Evolutionary conservation across 495 filamentous ascomycete species (phyloP), one percentile per base, ranked within the genome.

Genomic region (Elaphomyces granulatus): DNA sequence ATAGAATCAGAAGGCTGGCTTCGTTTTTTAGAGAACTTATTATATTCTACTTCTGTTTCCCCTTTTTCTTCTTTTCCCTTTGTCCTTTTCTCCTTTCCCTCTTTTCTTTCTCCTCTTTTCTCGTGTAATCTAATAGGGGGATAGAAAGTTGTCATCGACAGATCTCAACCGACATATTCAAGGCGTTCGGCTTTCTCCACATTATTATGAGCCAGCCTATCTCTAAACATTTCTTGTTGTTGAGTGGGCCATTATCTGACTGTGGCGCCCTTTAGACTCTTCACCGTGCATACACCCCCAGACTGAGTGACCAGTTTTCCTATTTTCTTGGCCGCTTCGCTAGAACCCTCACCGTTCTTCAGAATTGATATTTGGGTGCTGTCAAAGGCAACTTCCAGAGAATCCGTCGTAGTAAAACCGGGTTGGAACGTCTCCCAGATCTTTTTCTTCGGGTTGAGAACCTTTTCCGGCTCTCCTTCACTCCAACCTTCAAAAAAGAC

Each of bases 401-500:
- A 60, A 3, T 75, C 72, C 12, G 80, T 94, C 10, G 88, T 98
- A 15, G 78, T 85, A 61, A 96, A 96, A 0, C 88, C 90, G 3
- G 84, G 83, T 66, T 94, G 87, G 64, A 92, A 80, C 8, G 70
- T 84, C 71, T 98, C 90, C 85, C 87, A 96, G 40, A 95, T 61
- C 75, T 94, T 95, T 75, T 95, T 95, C 80, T 96, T 98, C 32
- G 92, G 90, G 68, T 96, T 96, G 47, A 98, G 72, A 38, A 83
- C 70, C 45, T 78, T 78, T 68, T 96, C 87, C 8, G 92, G 90
- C 71, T 94, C 80, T 26, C 84, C 87, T 28, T 64, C 59, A 48
- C 75, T 68, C 80, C 85, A 98, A 36, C 92, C 90, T 50, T 98
- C 85, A 57, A 98, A 96, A 67, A 60, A 82, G 15, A 96, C 80